Evolutionary conservation across 768 basidiomycete species (phyloP).

Genomic region (Mycena maculata): DNA sequence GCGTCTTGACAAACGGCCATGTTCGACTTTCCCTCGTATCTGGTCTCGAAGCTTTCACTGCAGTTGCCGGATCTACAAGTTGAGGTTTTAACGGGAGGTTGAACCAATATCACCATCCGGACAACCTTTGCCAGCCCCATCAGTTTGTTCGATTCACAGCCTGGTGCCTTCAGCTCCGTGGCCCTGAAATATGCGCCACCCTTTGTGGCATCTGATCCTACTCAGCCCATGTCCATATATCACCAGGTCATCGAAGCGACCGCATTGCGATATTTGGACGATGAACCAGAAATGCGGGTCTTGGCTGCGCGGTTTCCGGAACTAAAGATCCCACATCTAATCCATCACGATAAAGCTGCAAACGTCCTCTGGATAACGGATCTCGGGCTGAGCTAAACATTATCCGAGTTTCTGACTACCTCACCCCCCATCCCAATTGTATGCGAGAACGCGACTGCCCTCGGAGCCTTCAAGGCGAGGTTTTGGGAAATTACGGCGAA

Average conservation of each 20-base stretch:
- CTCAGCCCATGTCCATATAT: slow-evolving; percentile 33
- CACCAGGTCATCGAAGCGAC: slow-evolving; percentile 39
- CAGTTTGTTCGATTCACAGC: slow-evolving; percentile 3
- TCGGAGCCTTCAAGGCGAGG: slow-evolving; percentile 34
- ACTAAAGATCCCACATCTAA: slow-evolving; percentile 34
- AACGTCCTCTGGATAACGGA: slow-evolving; percentile 43
- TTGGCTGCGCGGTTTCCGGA: slow-evolving; percentile 1
- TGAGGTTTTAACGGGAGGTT: slow-evolving; percentile 31
- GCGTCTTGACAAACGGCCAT: too few relatives aligned
- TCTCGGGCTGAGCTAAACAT: slow-evolving; percentile 32
- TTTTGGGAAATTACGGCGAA: slow-evolving; percentile 30
- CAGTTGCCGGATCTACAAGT: slow-evolving; percentile 7
- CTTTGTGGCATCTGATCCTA: slow-evolving; percentile 35
- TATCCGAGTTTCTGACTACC: slow-evolving; percentile 31
- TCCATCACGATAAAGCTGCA: slow-evolving; percentile 35
- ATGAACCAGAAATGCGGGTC: slow-evolving; percentile 14
- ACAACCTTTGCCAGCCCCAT: slow-evolving; percentile 34
- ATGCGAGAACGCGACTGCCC: slow-evolving; percentile 20
- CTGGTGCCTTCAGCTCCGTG: slow-evolving; percentile 13
- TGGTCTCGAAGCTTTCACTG: slow-evolving; percentile 1
- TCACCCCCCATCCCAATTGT: background rate
- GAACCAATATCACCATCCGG: slow-evolving; percentile 40
- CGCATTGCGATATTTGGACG: slow-evolving; percentile 35
- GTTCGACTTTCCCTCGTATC: slow-evolving; percentile 24
- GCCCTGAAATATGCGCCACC: slow-evolving; percentile 43